A percentile compares a stretch with the other conserved stretches of the same genome.
phyloP scores from a whole-genome alignment of 2,329 filamentous ascomycete species.

The Sclerotiophoma versabilis region DNA sequence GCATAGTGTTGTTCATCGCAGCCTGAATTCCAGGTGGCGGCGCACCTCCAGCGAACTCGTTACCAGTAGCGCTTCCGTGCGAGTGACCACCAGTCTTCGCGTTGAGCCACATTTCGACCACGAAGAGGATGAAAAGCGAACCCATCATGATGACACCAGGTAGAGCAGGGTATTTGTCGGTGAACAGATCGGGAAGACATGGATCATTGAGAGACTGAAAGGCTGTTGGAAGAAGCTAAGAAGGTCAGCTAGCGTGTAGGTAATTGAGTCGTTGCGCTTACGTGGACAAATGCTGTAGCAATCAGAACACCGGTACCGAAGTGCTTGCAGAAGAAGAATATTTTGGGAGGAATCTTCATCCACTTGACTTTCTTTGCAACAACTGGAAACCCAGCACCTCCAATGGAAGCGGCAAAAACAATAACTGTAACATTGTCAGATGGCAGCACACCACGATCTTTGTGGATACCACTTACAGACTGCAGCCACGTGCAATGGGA shows the following conservation, averaged over 20 bases:
- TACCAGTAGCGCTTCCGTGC: constrained; percentile 64
- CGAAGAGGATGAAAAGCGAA: constrained; percentile 67
- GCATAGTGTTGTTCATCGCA: constrained; percentile 41
- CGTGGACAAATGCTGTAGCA: constrained; percentile 83
- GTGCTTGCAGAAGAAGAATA: constrained; percentile 70
- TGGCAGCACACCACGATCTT: too few species aligned
- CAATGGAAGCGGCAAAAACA: constrained; percentile 47
- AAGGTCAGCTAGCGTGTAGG: constrained; percentile 9
- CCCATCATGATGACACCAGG: constrained; percentile 72
- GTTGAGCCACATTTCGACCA: constrained; percentile 69
- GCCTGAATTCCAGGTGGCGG: constrained; percentile 34
- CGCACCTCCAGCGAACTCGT: constrained; percentile 37
- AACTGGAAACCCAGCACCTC: constrained; percentile 49
- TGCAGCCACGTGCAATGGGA: constrained; percentile 49
- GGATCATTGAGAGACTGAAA: constrained; percentile 58
- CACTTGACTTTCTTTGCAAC: constrained; percentile 61
- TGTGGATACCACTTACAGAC: constrained; percentile 41
- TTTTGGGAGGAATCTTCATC: constrained; percentile 63
- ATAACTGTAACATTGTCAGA: constrained; percentile 42
- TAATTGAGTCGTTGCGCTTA: constrained; percentile 23
- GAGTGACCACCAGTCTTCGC: constrained; percentile 65
- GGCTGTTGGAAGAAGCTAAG: constrained; percentile 64
- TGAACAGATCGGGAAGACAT: constrained; percentile 67
- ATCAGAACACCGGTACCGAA: constrained; percentile 80
- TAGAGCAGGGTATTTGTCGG: constrained; percentile 65